Percentiles rank a stretch among this genome's conserved stretches.
Conservation (phyloP, 1,139 yeast genomes). For the Candida buenavistaensis region DNA sequence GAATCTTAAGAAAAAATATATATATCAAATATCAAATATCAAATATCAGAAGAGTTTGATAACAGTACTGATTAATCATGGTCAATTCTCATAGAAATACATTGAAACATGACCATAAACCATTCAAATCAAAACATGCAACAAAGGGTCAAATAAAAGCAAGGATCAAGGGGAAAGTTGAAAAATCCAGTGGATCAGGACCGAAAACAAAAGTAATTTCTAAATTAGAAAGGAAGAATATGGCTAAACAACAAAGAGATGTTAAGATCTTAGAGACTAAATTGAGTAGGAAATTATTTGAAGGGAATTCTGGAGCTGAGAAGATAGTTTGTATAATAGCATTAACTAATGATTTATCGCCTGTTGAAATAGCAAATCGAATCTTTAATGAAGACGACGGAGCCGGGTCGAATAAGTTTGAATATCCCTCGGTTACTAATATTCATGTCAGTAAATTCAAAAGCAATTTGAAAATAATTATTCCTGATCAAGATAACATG, state of each 20-base stretch:
- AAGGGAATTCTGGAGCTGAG: slow-evolving; percentile 78
- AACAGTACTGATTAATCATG: too few species aligned
- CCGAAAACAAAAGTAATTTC: slow-evolving; percentile 48
- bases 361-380: slow-evolving; percentile 55
- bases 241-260: slow-evolving; percentile 74
- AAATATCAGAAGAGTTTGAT: too few species aligned
- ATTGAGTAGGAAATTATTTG: slow-evolving; percentile 65
- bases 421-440: slow-evolving; percentile 49
- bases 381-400: slow-evolving; percentile 42
- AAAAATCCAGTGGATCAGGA: slow-evolving; percentile 49
- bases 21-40: too few species aligned
- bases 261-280: slow-evolving; percentile 62
- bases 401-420: slow-evolving; percentile 22
- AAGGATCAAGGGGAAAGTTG: slow-evolving; percentile 83
- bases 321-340: slow-evolving; percentile 81
- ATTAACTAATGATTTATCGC: slow-evolving; percentile 68
- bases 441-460: slow-evolving; percentile 65
- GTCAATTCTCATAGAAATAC: slow-evolving; percentile 79
- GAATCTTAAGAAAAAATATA: too few species aligned
- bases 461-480: slow-evolving; percentile 68
- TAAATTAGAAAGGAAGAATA: slow-evolving; percentile 76
- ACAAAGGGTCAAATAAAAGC: slow-evolving; percentile 87
- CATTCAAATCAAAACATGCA: slow-evolving; percentile 88
- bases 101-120: slow-evolving; percentile 79
- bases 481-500: slow-evolving; percentile 71